Evolutionary conservation across 768 basidiomycete genomes (phyloP).

Genomic region (Collybia mongolica): DNA sequence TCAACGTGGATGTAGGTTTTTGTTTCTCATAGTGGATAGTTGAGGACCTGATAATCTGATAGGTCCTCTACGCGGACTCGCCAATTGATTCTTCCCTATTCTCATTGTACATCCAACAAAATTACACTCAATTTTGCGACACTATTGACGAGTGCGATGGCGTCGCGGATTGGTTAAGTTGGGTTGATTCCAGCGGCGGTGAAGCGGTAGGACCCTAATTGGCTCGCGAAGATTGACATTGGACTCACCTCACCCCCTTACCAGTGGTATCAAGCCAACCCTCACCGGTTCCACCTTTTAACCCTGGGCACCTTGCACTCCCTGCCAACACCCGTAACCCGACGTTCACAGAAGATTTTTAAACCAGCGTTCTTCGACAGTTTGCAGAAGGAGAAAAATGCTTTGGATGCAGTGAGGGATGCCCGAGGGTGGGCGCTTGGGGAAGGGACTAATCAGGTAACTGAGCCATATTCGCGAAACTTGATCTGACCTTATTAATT

Average conservation of each 20-base stretch:
- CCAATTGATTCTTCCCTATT: constrained; percentile 92
- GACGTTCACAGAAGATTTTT: constrained; percentile 76
- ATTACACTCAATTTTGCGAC: constrained; percentile 82
- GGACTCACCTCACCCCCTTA: background rate
- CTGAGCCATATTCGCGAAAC: background rate
- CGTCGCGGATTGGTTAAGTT: constrained; percentile 74
- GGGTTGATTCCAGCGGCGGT: constrained; percentile 67
- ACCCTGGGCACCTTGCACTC: constrained; percentile 83
- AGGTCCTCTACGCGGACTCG: constrained; percentile 79
- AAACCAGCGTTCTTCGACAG: constrained; percentile 87
- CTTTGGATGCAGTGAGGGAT: constrained; percentile 56
- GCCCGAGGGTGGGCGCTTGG: constrained; percentile 57
- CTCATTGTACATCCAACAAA: constrained; percentile 91
- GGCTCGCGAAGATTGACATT: background rate
- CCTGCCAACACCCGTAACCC: constrained; percentile 82
- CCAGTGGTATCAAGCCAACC: constrained; percentile 68
- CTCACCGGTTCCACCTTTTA: constrained; percentile 84
- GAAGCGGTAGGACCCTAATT: constrained; percentile 45
- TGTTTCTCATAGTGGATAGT: background rate
- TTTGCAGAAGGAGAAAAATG: constrained; percentile 54
- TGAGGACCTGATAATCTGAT: background rate
- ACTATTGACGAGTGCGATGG: constrained; percentile 73
- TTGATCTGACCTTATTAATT: too few species aligned
- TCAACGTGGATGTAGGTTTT: constrained; percentile 67
- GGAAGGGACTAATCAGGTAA: constrained; percentile 15